Base-by-base conservation (phyloP, 345 rosid genomes). In the Populus alba region DNA sequence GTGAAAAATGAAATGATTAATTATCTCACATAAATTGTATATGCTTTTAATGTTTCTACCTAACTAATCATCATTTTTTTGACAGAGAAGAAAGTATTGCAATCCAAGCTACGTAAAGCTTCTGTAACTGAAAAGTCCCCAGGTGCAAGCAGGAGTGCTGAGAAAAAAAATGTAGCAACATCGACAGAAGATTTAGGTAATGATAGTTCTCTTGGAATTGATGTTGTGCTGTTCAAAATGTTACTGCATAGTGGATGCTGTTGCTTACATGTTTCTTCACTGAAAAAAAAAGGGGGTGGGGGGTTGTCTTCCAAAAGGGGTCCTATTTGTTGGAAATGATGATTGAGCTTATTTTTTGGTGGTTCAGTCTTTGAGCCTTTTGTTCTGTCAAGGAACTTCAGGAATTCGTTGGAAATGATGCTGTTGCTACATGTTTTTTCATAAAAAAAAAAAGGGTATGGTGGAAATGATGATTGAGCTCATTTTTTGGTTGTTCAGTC, bases 121-220 rank as follows among this genome's bases (percentile, higher is more conserved):
- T 90, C 92, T 66, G 75, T 81, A 6, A 77, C 89, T 76, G 90
- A 86, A 75, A 92, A 88, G 80, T 81, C 91, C 80, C 8, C 73
- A 74, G 92, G 87, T 78, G 69, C 77, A 39, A 68, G 71, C 65
- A 86, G 79, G 86, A 86, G 76, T 78, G 66, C 77, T 65, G 78
- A 77, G 75, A 87, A 83, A 78, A 94, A 90, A 78, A 91, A 91
- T 66, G 83, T 75, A 47, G 89, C 97, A 39, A 96, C 97, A 71
- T 92, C 97, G 70, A 96, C 97, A 16, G 97, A 92, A 82, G 94
- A 90, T 87, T 86, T 96, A 70, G 95, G 98, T 96, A 87, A 72
- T 12, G 12, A 41, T 7, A 25, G 33, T 38, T 61, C 12, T 43
- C n/a, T 35, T 43, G 20, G 47, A 22, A 35, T 39, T 68, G 7